Percentiles rank a stretch among this genome's conserved stretches.
Evolutionary conservation across 306 rosid species (phyloP).

Genomic region (Astragalus membranaceus): DNA sequence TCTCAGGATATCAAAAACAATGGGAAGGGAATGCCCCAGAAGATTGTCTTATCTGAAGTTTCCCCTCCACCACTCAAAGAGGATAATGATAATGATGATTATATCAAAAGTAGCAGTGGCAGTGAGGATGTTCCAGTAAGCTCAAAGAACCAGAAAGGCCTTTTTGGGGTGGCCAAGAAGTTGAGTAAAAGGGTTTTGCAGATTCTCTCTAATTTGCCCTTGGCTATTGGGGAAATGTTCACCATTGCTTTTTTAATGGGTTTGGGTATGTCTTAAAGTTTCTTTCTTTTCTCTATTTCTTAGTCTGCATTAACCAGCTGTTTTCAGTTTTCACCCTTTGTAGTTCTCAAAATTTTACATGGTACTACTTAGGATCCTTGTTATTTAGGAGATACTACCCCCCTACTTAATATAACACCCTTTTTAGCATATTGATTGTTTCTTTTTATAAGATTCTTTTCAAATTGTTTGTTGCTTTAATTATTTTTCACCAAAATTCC

Average conservation of each 20-base stretch:
- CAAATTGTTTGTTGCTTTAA: not conserved
- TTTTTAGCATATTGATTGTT: no score
- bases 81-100: constrained; percentile 34
- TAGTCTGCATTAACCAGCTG: not conserved
- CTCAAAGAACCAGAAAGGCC: constrained; percentile 29
- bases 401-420: no score
- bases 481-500: no score
- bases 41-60: constrained; percentile 66
- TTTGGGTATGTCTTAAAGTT: constrained; percentile 41
- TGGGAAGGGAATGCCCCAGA: constrained; percentile 33
- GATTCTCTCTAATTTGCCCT: constrained; percentile 74
- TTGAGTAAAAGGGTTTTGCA: constrained; percentile 49
- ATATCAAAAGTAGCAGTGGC: constrained; percentile 14
- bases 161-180: constrained; percentile 34
- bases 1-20: constrained; percentile 41
- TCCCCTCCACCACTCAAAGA: constrained; percentile 53
- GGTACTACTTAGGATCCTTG: not conserved
- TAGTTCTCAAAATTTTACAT: not conserved
- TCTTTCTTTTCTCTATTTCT: not conserved
- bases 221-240: constrained; percentile 97
- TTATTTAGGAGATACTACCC: not conserved
- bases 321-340: not conserved
- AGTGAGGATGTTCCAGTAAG: constrained; percentile 26
- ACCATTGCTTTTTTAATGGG: constrained; percentile 77
- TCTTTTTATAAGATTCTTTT: no score